phyloP scores from a whole-genome alignment of 768 basidiomycete species.

The Naganishia friedmannii region DNA sequence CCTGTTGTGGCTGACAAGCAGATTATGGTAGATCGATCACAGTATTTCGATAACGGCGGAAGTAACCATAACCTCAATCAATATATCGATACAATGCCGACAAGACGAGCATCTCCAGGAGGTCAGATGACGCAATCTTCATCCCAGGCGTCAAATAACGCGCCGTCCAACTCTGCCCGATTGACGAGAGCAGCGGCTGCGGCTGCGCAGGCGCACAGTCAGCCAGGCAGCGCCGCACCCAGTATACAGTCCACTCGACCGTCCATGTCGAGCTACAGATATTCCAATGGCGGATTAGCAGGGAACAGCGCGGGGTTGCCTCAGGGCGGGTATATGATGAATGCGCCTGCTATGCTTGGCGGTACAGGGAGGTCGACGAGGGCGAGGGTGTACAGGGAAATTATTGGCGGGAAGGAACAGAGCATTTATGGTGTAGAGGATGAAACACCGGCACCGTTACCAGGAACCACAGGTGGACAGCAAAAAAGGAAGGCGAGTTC shows the following conservation, averaged over 20 bases:
- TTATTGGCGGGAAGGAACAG: slow-evolving; percentile 16
- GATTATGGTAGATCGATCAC: slow-evolving; percentile 2
- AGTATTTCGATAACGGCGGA: background rate
- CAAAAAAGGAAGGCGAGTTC: slow-evolving; percentile 23
- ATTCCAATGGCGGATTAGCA: slow-evolving; percentile 5
- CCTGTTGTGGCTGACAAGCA: background rate
- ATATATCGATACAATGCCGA: slow-evolving; percentile 16
- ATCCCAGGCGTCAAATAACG: background rate
- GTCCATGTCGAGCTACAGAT: slow-evolving; percentile 13
- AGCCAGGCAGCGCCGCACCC: slow-evolving; percentile 7
- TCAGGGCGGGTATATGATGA: slow-evolving; percentile 4
- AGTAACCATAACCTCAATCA: background rate
- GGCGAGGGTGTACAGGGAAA: slow-evolving; percentile 10
- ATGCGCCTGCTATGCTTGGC: background rate
- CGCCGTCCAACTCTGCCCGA: background rate
- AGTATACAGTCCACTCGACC: slow-evolving; percentile 21
- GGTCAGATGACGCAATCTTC: slow-evolving; percentile 9
- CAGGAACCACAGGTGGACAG: slow-evolving; percentile 17
- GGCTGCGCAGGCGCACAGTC: slow-evolving; percentile 3
- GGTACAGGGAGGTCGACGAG: background rate
- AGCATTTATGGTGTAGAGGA: slow-evolving; percentile 7
- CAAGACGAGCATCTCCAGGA: slow-evolving; percentile 12
- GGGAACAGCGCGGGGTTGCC: slow-evolving; percentile 6
- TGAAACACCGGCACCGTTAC: slow-evolving; percentile 13
- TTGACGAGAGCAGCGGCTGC: slow-evolving; percentile 14